phyloP scores from a whole-genome alignment of 495 filamentous ascomycete species.

The Lasiosphaeriaceae sp. region DNA sequence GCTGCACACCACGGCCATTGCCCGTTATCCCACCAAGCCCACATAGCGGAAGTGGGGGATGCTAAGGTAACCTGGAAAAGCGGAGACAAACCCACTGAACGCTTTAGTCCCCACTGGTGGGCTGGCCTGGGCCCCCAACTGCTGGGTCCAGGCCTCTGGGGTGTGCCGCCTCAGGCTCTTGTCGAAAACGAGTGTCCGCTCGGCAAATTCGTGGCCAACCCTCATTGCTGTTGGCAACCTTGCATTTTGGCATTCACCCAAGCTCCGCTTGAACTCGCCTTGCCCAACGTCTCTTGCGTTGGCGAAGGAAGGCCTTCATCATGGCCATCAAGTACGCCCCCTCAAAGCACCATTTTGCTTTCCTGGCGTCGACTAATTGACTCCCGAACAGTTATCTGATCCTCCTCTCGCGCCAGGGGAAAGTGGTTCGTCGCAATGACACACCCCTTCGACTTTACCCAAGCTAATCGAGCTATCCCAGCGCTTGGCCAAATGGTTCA shows the following conservation, averaged over 20 bases:
- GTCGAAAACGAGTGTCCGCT: not conserved
- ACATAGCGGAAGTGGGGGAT: no score
- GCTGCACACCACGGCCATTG: no score
- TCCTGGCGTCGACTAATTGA: conserved; percentile 12
- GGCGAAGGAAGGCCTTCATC: conserved; percentile 34
- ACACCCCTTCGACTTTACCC: conserved; percentile 32
- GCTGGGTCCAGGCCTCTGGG: no score
- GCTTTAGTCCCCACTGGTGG: no score
- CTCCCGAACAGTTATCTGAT: conserved; percentile 76
- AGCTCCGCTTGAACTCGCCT: not conserved
- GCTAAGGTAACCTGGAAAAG: no score
- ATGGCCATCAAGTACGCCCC: conserved; percentile 47
- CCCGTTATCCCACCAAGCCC: no score
- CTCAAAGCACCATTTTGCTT: not conserved
- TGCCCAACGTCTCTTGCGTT: conserved; percentile 13
- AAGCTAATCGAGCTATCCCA: conserved; percentile 41
- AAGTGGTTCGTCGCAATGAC: conserved; percentile 72
- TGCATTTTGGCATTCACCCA: not conserved
- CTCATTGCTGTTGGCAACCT: not conserved
- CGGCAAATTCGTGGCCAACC: conserved; percentile 1
- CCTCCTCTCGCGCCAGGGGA: conserved; percentile 93
- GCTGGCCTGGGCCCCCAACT: no score
- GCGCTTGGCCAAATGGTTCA: conserved; percentile 99
- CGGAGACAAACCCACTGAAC: no score
- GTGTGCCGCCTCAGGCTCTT: no score